These are phyloP conservation scores for Theileria sp. DNA, from an alignment of 169 alveolate species.

Conservation along the genomic window DNA sequence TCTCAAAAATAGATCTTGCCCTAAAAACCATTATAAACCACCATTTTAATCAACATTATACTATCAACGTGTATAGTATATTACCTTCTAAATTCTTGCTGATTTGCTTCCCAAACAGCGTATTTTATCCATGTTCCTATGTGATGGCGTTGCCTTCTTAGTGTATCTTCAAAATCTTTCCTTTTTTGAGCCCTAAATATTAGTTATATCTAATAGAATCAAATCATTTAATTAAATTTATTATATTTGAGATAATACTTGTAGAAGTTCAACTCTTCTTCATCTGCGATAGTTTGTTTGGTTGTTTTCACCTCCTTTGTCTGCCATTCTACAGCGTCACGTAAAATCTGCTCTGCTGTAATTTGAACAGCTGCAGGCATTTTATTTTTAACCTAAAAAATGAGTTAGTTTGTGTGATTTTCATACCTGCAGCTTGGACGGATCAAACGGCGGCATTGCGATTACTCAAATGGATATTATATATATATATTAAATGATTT, in stretches of 20 bases:
- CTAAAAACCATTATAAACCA: slow-evolving; percentile 34
- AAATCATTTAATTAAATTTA: background rate
- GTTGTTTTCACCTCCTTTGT: slow-evolving; percentile 79
- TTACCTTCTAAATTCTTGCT: slow-evolving; percentile 86
- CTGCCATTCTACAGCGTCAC: slow-evolving; percentile 95
- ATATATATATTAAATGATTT: background rate
- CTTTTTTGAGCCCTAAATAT: slow-evolving; percentile 83
- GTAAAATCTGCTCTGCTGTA: slow-evolving; percentile 97
- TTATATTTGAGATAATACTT: slow-evolving; percentile 60
- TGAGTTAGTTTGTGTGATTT: background rate
- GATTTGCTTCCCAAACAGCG: slow-evolving; percentile 97
- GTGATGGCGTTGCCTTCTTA: slow-evolving; percentile 91
- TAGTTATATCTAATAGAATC: background rate
- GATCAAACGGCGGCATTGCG: slow-evolving; percentile 65
- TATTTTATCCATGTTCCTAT: slow-evolving; percentile 95
- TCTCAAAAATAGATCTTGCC: slow-evolving; percentile 95
- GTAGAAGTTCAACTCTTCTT: slow-evolving; percentile 92
- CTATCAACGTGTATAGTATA: background rate
- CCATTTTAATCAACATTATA: background rate
- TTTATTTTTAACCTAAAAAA: slow-evolving; percentile 88
- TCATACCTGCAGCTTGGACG: slow-evolving; percentile 64
- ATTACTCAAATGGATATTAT: background rate
- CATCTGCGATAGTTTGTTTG: slow-evolving; percentile 84
- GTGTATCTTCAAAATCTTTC: slow-evolving; percentile 94
- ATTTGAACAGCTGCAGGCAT: slow-evolving; percentile 96